Evolutionary conservation across 1,284 basidiomycete genomes (phyloP).

Genomic region (Volvariella volvacea): DNA sequence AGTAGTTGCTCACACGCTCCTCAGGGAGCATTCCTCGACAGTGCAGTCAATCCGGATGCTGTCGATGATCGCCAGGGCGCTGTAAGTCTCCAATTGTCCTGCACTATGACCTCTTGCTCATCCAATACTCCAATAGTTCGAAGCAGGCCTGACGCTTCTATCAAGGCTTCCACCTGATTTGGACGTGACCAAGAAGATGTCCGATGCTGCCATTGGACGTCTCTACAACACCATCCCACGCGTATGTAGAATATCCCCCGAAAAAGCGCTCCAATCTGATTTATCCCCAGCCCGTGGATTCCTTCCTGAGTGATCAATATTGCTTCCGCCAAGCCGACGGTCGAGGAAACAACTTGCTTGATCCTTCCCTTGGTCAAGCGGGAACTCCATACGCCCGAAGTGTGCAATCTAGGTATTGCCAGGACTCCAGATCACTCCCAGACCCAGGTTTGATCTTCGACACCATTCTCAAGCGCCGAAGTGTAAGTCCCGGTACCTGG

Average conservation of each 20-base stretch:
- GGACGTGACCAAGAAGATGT: background rate
- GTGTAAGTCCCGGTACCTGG: slow-evolving; percentile 15
- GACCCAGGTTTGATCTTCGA: slow-evolving; percentile 46
- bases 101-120: background rate
- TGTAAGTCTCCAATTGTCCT: background rate
- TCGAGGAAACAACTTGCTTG: slow-evolving; percentile 31
- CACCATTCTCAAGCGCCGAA: slow-evolving; percentile 32
- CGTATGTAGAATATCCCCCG: slow-evolving; percentile 4
- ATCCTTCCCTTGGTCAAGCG: slow-evolving; percentile 36
- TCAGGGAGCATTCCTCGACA: background rate
- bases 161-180: background rate
- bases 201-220: slow-evolving; percentile 17
- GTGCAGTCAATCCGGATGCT: background rate
- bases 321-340: slow-evolving; percentile 35
- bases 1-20: background rate
- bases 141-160: background rate
- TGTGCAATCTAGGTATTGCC: slow-evolving; percentile 30
- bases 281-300: slow-evolving; percentile 27
- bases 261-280: background rate
- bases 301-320: slow-evolving; percentile 30
- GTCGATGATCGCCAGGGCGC: background rate
- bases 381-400: slow-evolving; percentile 39
- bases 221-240: slow-evolving; percentile 45
- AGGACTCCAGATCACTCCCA: slow-evolving; percentile 30
- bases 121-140: background rate